Conservation (phyloP, 2,329 filamentous ascomycete species). For the Fusarium nematophilum region DNA sequence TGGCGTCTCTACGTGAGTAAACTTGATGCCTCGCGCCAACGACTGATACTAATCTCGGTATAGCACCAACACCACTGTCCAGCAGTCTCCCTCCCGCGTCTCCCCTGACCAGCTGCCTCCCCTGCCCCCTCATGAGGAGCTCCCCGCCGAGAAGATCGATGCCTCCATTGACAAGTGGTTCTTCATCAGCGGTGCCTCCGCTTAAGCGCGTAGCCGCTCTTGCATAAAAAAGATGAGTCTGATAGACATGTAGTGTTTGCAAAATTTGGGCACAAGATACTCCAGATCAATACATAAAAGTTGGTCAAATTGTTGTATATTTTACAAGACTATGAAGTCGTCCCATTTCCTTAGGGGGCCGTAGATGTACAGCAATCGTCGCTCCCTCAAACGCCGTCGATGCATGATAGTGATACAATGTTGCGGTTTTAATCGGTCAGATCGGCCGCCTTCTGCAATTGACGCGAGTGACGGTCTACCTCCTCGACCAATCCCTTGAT, state of each 20-base stretch:
- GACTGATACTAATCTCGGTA: conserved; percentile 45
- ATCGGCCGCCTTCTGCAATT: conserved; percentile 84
- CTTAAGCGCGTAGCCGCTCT: conserved; percentile 61
- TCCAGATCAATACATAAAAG: conserved; percentile 34
- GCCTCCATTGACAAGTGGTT: conserved; percentile 99
- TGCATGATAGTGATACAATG: conserved; percentile 46
- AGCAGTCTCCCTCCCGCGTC: conserved; percentile 78
- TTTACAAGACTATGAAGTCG: conserved; percentile 40
- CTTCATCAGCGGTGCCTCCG: conserved; percentile 98
- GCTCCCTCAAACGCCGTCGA: conserved; percentile 48
- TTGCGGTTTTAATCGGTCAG: conserved; percentile 62
- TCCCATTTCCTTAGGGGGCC: conserved; percentile 19
- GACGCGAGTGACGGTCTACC: conserved; percentile 88
- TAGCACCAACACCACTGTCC: conserved; percentile 84
- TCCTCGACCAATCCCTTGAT: conserved; percentile 91
- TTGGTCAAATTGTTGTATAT: conserved; percentile 38
- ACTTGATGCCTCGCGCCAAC: neutral
- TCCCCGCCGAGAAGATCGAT: conserved; percentile 89
- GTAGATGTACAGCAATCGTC: conserved; percentile 35
- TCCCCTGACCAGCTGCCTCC: conserved; percentile 76
- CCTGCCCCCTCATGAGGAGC: conserved; percentile 83
- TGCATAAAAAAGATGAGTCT: conserved; percentile 27
- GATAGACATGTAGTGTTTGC: conserved; percentile 28
- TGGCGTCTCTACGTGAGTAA: conserved; percentile 82
- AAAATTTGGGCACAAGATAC: conserved; percentile 31